These are phyloP conservation scores for Chernovozyma aurita DNA, from an alignment of 1,139 yeast genomes.

Conservation along the genomic window DNA sequence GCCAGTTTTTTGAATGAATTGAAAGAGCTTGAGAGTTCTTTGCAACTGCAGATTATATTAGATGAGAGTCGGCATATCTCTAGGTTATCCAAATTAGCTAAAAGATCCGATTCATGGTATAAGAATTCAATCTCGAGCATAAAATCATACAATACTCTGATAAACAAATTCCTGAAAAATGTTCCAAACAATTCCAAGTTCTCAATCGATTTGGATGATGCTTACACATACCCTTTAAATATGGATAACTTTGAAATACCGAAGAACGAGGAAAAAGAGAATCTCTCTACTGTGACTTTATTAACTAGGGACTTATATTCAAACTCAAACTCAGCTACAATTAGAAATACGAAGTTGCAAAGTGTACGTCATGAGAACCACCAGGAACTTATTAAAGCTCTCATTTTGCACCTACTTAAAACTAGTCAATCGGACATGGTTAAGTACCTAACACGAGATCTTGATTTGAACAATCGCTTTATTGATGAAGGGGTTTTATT, in stretches of 20 bases:
- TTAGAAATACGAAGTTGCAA: slow-evolving; percentile 6
- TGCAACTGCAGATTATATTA: slow-evolving; percentile 15
- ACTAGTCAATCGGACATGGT: slow-evolving; percentile 40
- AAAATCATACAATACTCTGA: slow-evolving; percentile 35
- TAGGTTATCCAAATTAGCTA: slow-evolving; percentile 8
- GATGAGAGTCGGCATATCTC: slow-evolving; percentile 7
- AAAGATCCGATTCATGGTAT: slow-evolving; percentile 27
- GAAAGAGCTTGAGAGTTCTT: slow-evolving; percentile 22
- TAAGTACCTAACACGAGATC: slow-evolving; percentile 25
- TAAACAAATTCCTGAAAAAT: slow-evolving; percentile 35
- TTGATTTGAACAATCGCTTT: slow-evolving; percentile 10
- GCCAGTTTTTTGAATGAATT: slow-evolving; percentile 23
- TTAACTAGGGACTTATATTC: not conserved
- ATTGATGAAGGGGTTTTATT: slow-evolving; percentile 23
- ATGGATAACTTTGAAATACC: slow-evolving; percentile 20
- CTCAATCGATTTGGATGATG: slow-evolving; percentile 36
- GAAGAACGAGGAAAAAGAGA: slow-evolving; percentile 1
- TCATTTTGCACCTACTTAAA: slow-evolving; percentile 37
- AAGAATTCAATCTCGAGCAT: slow-evolving; percentile 28
- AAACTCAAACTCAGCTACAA: not conserved
- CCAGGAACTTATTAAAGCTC: slow-evolving; percentile 35
- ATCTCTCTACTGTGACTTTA: no score
- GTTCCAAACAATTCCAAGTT: slow-evolving; percentile 27
- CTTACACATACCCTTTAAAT: slow-evolving; percentile 38
- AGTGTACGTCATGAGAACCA: slow-evolving; percentile 20